Evolutionary conservation across 2,329 filamentous ascomycete species (phyloP), one percentile per base, ranked within the genome.

Genomic region (Herpotrichia juniperi): DNA sequence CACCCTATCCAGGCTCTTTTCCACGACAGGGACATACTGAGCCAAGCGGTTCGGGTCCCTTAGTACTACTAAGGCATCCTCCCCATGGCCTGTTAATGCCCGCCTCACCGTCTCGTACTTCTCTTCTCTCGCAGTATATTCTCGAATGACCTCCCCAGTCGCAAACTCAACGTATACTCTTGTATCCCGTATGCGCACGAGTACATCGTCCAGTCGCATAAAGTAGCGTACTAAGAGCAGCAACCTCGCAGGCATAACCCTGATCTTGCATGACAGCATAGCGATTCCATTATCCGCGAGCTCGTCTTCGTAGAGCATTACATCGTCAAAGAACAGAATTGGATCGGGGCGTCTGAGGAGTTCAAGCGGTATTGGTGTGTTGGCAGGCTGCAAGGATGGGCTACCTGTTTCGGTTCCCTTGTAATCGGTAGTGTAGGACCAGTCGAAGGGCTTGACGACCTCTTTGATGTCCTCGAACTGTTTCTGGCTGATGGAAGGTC

Each of bases 211-310:
- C 32, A 99, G 80, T 52, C 94, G 83, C 88, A 99, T 90, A 74
- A 96, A 99, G 70, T 97, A 87, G 21, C 94, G 83, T 60, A 85
- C 86, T 3, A 99, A 83, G 54, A 99, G 80, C 49, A 99, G 81
- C 76, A 99, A 86, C 49, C 94, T 83, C 64, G 88, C 85, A 49
- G 93, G 91, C 87, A 97, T 97, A 50, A 97, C 93, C 53, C 94
- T 83, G 45, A 97, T 79, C 79, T 99, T 99, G 75, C 89, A 91
- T 56, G 88, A 96, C 52, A 96, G 81, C 70, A 97, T 83, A 25
- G 91, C 91, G 63, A 97, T 94, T 55, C 94, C 94, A 69, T 99
- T 99, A 74, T 99, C 94, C 54, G 96, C 94, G 42, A 99, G 84
- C 79, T 99, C 94, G 76, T 96, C 96, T 78, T 99, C 94, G 73